These are phyloP conservation scores for Nannochloropsis salina DNA, from an alignment of 108 stramenopile species.

Conservation along the genomic window DNA sequence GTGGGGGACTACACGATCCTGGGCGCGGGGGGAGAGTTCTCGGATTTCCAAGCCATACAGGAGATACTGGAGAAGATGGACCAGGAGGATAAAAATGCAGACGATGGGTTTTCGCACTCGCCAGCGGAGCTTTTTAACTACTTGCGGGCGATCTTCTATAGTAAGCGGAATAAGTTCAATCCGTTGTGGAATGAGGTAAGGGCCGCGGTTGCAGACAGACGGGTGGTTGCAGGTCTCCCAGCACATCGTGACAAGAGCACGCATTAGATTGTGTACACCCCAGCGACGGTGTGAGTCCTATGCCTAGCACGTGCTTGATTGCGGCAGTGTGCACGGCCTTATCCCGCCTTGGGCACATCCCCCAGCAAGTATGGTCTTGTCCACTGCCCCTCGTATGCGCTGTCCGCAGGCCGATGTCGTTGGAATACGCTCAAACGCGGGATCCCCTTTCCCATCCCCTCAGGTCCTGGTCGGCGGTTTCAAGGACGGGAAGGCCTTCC, in stretches of 20 bases:
- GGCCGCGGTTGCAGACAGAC: conserved; percentile 37
- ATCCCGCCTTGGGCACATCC: no score
- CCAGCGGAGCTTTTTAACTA: conserved; percentile 61
- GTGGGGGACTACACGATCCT: conserved; percentile 72
- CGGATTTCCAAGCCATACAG: conserved; percentile 82
- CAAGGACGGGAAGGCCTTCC: conserved; percentile 61
- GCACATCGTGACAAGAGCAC: no score
- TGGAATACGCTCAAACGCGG: no score
- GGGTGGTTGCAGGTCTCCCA: not conserved
- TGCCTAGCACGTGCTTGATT: no score
- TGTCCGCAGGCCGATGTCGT: no score
- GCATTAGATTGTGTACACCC: no score
- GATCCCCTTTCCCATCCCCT: not conserved
- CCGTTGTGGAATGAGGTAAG: conserved; percentile 95
- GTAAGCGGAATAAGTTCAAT: conserved; percentile 72
- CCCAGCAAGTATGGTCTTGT: no score
- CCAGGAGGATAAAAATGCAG: conserved; percentile 53
- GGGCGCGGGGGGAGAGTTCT: conserved; percentile 87
- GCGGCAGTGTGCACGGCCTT: no score
- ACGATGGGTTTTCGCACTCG: conserved; percentile 56
- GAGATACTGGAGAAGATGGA: conserved; percentile 68
- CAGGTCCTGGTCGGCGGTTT: conserved; percentile 43
- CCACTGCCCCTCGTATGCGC: no score
- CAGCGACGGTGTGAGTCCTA: no score
- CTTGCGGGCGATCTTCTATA: conserved; percentile 88